These are phyloP conservation scores for Eucalyptus sp. DNA, from an alignment of 345 rosid genomes.

Conservation along the genomic window DNA sequence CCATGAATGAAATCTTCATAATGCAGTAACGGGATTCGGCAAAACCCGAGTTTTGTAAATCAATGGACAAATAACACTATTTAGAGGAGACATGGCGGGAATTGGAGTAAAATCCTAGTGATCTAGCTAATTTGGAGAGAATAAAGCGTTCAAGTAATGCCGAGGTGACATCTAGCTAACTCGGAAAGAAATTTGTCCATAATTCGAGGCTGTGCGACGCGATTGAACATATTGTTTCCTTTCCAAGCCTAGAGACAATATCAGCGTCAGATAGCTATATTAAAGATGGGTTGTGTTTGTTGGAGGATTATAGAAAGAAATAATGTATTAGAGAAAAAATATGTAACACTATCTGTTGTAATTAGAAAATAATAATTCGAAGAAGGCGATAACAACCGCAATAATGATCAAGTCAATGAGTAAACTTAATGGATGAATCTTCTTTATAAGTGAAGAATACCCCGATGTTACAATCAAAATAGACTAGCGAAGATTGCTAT, in stretches of 20 bases:
- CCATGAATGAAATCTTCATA: neutral
- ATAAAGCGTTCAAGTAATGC: neutral
- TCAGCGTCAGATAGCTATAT: rapidly evolving
- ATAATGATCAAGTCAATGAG: too few relatives aligned
- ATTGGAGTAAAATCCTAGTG: neutral
- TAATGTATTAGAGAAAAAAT: too few relatives aligned
- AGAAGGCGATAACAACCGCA: too few relatives aligned
- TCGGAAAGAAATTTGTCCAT: neutral
- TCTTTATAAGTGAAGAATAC: too few relatives aligned
- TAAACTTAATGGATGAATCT: too few relatives aligned
- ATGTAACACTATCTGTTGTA: too few relatives aligned
- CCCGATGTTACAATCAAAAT: too few relatives aligned
- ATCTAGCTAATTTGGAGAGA: neutral
- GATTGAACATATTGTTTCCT: rapidly evolving
- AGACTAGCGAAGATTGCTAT: too few relatives aligned
- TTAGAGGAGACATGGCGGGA: neutral
- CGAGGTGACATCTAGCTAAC: rapidly evolving
- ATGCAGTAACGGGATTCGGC: neutral
- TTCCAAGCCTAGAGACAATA: neutral
- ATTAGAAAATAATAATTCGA: rapidly evolving
- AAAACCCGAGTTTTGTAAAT: neutral
- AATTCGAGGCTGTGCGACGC: rapidly evolving
- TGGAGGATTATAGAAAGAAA: too few relatives aligned
- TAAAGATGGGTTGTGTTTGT: neutral
- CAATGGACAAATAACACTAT: rapidly evolving